Evolutionary conservation across 768 basidiomycete species (phyloP).

Genomic region (Hygrocybe punicea): DNA sequence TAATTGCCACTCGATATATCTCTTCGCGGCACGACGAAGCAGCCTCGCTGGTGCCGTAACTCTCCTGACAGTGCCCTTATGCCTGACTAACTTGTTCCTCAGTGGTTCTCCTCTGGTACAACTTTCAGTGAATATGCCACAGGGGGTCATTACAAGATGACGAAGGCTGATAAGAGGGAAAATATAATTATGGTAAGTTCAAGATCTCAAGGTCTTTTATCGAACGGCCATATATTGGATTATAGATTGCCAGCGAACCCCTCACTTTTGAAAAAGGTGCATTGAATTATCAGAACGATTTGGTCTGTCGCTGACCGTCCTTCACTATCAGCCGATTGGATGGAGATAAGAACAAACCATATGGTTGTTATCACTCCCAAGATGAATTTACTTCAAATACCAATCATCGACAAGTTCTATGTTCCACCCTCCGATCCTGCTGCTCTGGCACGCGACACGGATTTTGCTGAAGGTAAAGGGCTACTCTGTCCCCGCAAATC

Average conservation of each 20-base stretch:
- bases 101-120: constrained; percentile 96
- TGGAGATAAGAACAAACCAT: constrained; percentile 96
- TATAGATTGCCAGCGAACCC: constrained; percentile 84
- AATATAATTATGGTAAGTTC: constrained; percentile 82
- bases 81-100: constrained; percentile 5
- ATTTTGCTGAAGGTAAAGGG: constrained; percentile 88
- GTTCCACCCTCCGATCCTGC: constrained; percentile 83
- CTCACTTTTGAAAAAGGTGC: constrained; percentile 92
- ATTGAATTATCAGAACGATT: constrained; percentile 1
- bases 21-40: constrained; percentile 89
- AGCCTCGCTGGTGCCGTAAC: constrained; percentile 67
- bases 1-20: constrained; percentile 93
- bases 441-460: constrained; percentile 61
- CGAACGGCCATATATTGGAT: not conserved
- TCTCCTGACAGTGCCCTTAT: not conserved
- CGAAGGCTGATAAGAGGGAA: constrained; percentile 91
- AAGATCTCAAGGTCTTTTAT: constrained; percentile 11
- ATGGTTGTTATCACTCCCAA: constrained; percentile 94
- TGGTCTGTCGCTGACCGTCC: not conserved
- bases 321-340: constrained; percentile 74
- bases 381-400: constrained; percentile 93
- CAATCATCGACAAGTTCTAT: constrained; percentile 90
- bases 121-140: constrained; percentile 86
- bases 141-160: constrained; percentile 92
- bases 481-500: constrained; percentile 57